Evolutionary conservation across 192 early-diverging fungal genomes (phyloP).

Genomic region (Linnemannia hyalina): DNA sequence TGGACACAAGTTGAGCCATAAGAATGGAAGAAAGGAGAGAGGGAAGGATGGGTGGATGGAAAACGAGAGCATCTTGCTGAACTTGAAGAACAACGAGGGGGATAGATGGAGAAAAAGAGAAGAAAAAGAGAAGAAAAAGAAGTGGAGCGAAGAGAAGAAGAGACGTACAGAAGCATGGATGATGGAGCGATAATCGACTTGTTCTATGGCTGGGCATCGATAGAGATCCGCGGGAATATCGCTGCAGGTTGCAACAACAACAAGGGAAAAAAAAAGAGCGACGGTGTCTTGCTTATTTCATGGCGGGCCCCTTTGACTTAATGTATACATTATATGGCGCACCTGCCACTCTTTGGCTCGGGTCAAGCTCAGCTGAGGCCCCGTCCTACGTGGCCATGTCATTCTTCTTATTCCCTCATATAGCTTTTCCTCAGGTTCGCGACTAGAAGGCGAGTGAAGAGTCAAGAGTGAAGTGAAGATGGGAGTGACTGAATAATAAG

Average conservation of each 20-base stretch:
- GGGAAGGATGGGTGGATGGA: background rate
- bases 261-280: background rate
- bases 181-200: background rate
- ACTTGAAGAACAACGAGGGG: background rate
- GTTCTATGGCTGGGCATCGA: background rate
- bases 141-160: background rate
- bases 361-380: too few relatives aligned
- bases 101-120: background rate
- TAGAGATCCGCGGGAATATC: background rate
- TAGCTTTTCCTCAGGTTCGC: too few relatives aligned
- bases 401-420: too few relatives aligned
- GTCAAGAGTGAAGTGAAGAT: too few relatives aligned
- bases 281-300: too few relatives aligned
- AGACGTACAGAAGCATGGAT: background rate
- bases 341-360: too few relatives aligned
- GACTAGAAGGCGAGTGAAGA: too few relatives aligned
- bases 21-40: background rate
- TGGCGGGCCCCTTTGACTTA: too few relatives aligned
- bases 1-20: background rate
- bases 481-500: too few relatives aligned
- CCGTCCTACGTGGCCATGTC: too few relatives aligned
- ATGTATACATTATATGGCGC: too few relatives aligned
- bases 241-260: background rate
- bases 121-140: background rate
- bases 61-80: background rate